Evolutionary conservation across 169 alveolate genomes (phyloP).

Genomic region (Theileria equi): DNA sequence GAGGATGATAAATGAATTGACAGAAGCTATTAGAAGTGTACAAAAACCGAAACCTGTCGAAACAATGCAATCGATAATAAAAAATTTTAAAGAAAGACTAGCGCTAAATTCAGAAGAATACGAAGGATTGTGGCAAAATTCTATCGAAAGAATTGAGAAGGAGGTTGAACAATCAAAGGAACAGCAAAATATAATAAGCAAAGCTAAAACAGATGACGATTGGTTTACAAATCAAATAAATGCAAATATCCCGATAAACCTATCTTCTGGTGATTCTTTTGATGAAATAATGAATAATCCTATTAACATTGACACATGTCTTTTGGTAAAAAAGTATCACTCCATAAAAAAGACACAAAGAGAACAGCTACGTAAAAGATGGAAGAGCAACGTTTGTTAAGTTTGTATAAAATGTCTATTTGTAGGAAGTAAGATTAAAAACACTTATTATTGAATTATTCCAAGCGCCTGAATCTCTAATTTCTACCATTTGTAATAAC

Average conservation of each 20-base stretch:
- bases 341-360: constrained; percentile 29
- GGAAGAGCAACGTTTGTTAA: constrained; percentile 46
- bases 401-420: not conserved
- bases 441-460: constrained; percentile 36
- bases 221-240: not conserved
- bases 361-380: constrained; percentile 21
- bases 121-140: constrained; percentile 24
- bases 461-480: not conserved
- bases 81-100: constrained; percentile 18
- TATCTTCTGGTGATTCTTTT: constrained; percentile 18
- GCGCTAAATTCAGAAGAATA: constrained; percentile 22
- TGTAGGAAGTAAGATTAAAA: constrained; percentile 38
- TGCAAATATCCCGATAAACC: not conserved
- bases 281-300: constrained; percentile 40
- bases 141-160: constrained; percentile 13
- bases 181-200: constrained; percentile 9
- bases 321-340: constrained; percentile 42
- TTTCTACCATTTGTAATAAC: constrained; percentile 54
- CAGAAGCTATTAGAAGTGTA: constrained; percentile 22
- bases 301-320: constrained; percentile 10
- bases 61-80: constrained; percentile 21
- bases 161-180: constrained; percentile 1
- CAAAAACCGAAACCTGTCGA: constrained; percentile 35
- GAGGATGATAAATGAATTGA: constrained; percentile 1
- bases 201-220: constrained; percentile 6